A percentile compares a stretch with the other conserved stretches of the same genome.
Evolutionary conservation across 371 early-diverging fungal genomes (phyloP).

Genomic region (Blakeslea trispora): DNA sequence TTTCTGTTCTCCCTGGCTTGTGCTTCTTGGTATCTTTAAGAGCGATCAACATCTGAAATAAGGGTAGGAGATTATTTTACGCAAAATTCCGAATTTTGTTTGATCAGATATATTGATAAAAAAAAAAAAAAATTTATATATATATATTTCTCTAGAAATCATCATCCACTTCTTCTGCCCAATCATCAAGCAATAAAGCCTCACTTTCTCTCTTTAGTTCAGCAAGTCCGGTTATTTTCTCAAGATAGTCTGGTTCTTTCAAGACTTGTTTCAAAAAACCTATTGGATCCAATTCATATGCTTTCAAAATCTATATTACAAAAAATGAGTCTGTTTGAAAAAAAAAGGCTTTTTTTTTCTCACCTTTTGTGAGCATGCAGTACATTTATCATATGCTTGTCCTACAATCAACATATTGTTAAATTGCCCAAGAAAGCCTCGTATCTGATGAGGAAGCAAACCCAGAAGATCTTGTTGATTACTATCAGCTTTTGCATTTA

Average conservation of each 20-base stretch:
- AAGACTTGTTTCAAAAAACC: constrained; percentile 77
- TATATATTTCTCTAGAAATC: constrained; percentile 32
- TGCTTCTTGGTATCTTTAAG: no score
- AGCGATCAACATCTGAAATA: no score
- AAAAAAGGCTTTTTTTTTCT: not conserved
- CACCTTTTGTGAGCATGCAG: constrained; percentile 84
- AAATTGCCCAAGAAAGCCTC: constrained; percentile 88
- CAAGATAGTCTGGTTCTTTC: constrained; percentile 73
- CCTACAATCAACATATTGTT: constrained; percentile 84
- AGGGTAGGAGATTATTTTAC: no score
- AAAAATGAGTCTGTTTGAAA: not conserved
- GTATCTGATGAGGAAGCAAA: constrained; percentile 88
- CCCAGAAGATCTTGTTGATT: constrained; percentile 55
- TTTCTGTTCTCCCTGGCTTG: no score
- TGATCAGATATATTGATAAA: no score
- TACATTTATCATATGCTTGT: constrained; percentile 84
- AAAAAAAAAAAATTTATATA: no score
- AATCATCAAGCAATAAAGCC: constrained; percentile 56
- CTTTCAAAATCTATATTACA: constrained; percentile 50
- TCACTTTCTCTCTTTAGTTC: constrained; percentile 77
- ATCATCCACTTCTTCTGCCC: constrained; percentile 58
- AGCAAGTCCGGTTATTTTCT: constrained; percentile 81
- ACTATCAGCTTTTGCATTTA: constrained; percentile 42
- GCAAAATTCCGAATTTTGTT: no score
- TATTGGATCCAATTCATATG: constrained; percentile 65